phyloP scores from a whole-genome alignment of 192 early-diverging fungal species.

The Coemansia sp. region DNA sequence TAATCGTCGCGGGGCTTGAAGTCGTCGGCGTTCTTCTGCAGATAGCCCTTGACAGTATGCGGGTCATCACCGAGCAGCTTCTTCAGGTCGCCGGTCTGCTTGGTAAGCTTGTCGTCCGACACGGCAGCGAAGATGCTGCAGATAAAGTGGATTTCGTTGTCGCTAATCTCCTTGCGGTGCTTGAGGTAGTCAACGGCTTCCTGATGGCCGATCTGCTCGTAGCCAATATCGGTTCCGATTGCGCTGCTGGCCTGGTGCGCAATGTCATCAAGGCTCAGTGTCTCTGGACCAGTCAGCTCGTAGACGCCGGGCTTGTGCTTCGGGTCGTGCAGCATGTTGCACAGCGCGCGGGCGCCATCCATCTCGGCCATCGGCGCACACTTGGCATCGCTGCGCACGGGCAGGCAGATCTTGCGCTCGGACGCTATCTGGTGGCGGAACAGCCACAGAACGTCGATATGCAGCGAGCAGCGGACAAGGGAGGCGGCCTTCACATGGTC shows the following conservation, averaged over 20 bases:
- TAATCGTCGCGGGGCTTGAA: constrained; percentile 31
- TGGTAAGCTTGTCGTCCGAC: constrained; percentile 22
- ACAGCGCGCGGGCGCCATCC: constrained; percentile 36
- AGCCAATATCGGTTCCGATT: constrained; percentile 28
- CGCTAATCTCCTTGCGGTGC: constrained; percentile 17
- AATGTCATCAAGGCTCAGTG: constrained; percentile 20
- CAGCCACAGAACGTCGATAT: constrained; percentile 46
- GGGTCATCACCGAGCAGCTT: constrained; percentile 41
- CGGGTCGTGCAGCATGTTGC: constrained; percentile 38
- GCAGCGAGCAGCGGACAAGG: constrained; percentile 47
- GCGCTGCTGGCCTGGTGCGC: constrained; percentile 22
- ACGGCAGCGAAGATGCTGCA: constrained; percentile 37
- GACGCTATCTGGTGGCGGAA: constrained; percentile 43
- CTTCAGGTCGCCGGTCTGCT: constrained; percentile 30
- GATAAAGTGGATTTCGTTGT: constrained; percentile 28
- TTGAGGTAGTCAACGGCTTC: constrained; percentile 32
- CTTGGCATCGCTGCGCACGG: constrained; percentile 21
- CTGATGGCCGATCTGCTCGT: constrained; percentile 28
- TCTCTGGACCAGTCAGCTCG: constrained; percentile 40
- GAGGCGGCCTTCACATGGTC: constrained; percentile 32
- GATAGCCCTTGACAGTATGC: constrained; percentile 31
- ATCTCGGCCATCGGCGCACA: constrained; percentile 31
- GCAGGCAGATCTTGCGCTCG: constrained; percentile 30
- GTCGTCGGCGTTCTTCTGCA: constrained; percentile 41
- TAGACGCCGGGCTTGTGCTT: constrained; percentile 35